These are phyloP conservation scores for Pseudevernia furfuracea DNA, from an alignment of 495 filamentous ascomycete species.

Conservation along the genomic window DNA sequence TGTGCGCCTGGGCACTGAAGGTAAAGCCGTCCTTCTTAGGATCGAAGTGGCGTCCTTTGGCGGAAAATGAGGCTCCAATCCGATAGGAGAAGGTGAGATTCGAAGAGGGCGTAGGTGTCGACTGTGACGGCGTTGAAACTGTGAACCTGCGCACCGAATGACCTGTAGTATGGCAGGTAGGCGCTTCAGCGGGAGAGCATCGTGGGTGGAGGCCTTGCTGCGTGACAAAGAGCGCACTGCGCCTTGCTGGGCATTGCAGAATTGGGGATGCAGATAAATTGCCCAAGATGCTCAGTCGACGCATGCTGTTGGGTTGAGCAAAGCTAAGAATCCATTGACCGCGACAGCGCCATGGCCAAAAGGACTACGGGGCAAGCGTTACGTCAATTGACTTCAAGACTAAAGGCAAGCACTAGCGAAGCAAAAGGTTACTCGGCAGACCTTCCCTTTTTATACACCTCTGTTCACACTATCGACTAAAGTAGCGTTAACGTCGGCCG, in stretches of 20 bases:
- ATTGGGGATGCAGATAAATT: constrained; percentile 16
- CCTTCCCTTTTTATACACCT: no score
- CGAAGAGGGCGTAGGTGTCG: constrained; percentile 20
- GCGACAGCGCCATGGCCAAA: no score
- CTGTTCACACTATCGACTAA: no score
- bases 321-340: no score
- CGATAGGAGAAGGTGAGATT: constrained; percentile 39
- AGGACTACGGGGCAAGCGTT: no score
- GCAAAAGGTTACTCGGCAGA: no score
- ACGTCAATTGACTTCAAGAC: no score
- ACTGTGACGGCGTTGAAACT: constrained; percentile 3
- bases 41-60: constrained; percentile 69
- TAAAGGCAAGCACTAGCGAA: no score
- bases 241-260: constrained; percentile 19
- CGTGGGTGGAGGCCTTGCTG: constrained; percentile 17
- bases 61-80: constrained; percentile 54
- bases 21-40: constrained; percentile 63
- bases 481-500: no score
- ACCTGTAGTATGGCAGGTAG: not conserved
- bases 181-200: not conserved
- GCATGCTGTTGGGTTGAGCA: constrained; percentile 16
- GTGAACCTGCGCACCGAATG: constrained; percentile 9
- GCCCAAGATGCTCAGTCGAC: constrained; percentile 15
- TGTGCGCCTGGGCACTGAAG: constrained; percentile 58
- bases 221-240: constrained; percentile 13